Conservation (phyloP, 768 basidiomycete genomes). For the Dictyophora rubrovolvata region DNA sequence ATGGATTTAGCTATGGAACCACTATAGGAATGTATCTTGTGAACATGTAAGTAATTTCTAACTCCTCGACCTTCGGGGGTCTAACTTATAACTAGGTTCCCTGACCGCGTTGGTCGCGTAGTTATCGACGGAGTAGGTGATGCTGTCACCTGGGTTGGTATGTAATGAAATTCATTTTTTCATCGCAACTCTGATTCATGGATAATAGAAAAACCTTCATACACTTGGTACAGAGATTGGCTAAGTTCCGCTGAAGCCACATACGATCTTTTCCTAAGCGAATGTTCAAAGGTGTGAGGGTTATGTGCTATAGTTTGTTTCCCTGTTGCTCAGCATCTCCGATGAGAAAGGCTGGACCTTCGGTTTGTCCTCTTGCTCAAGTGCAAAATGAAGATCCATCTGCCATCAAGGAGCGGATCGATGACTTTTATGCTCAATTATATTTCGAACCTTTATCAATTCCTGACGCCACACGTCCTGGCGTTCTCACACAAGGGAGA, state of each 20-base stretch:
- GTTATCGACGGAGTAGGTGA: slow-evolving; percentile 12
- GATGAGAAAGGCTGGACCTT: slow-evolving; percentile 8
- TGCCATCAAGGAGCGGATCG: slow-evolving; percentile 7
- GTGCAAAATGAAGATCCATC: background rate
- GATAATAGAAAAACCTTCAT: slow-evolving; percentile 1
- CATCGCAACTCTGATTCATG: too few relatives aligned
- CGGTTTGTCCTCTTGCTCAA: slow-evolving; percentile 7
- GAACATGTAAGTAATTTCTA: slow-evolving; percentile 10
- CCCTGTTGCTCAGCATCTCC: background rate
- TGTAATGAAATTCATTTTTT: background rate
- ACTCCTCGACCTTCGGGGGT: background rate
- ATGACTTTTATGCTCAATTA: slow-evolving; percentile 9
- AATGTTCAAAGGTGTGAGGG: slow-evolving; percentile 8
- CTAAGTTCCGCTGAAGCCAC: slow-evolving; percentile 7
- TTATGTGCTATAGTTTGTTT: background rate
- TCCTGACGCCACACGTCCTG: background rate
- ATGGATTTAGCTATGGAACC: slow-evolving; percentile 13
- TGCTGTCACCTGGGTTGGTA: slow-evolving; percentile 11
- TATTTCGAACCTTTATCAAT: slow-evolving; percentile 10
- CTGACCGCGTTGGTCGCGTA: slow-evolving; percentile 12
- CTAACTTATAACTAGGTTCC: slow-evolving; percentile 9
- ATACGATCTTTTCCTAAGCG: slow-evolving; percentile 8
- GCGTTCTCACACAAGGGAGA: slow-evolving; percentile 8
- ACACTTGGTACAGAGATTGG: slow-evolving; percentile 9
- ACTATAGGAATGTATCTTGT: slow-evolving; percentile 13